Evolutionary conservation across 139 green algal species (phyloP).

Genomic region (Chlamydomonas sphaeroides): DNA sequence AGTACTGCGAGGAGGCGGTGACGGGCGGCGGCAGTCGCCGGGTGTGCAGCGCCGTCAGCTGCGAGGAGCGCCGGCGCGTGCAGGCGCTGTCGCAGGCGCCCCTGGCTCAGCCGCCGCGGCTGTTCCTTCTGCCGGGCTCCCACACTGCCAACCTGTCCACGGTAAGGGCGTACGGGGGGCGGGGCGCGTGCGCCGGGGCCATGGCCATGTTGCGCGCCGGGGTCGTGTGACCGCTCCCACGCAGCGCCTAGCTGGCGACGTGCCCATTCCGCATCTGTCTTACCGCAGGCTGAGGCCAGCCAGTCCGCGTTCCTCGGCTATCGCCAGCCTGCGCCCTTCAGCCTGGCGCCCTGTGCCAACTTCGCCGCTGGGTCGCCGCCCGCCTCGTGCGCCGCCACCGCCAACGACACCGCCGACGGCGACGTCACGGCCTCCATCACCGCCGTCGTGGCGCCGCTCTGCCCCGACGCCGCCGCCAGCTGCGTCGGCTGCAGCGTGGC

Average conservation of each 20-base stretch:
- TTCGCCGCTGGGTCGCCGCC: background rate
- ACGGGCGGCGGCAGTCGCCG: too few relatives aligned
- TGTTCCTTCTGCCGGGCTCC: background rate
- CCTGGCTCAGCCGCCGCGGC: too few relatives aligned
- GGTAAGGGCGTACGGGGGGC: background rate
- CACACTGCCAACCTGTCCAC: background rate
- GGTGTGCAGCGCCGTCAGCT: background rate
- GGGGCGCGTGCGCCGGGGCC: too few relatives aligned
- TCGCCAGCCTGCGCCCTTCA: background rate
- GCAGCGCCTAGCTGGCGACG: too few relatives aligned
- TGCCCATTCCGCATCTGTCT: too few relatives aligned
- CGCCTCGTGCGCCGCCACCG: background rate
- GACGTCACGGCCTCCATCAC: background rate
- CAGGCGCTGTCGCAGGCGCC: background rate
- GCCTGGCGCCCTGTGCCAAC: background rate
- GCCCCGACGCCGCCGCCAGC: background rate
- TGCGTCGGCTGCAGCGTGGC: conserved; percentile 11
- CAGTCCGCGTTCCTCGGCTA: background rate
- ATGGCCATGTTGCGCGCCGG: background rate
- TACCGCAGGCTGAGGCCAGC: background rate
- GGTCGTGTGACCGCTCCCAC: too few relatives aligned
- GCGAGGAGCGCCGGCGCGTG: background rate
- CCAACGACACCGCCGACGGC: background rate
- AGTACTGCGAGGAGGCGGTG: background rate
- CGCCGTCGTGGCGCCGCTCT: background rate